Base-by-base conservation (phyloP, 345 rosid genomes). In the Linum tenue region DNA sequence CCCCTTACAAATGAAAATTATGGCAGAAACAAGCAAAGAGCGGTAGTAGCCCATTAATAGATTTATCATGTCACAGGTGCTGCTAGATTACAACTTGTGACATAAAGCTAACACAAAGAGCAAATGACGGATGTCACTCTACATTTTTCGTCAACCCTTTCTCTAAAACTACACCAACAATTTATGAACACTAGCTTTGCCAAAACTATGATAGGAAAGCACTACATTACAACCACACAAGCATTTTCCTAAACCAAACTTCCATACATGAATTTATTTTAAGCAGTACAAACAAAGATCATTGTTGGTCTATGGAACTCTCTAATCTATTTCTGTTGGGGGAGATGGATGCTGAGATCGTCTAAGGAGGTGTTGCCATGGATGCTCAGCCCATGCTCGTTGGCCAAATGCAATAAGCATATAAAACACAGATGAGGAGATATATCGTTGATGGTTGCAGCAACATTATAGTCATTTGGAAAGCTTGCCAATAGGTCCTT, bases 381-480 rank as follows among this genome's bases (percentile, higher is more conserved):
- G 71, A 94, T 82, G 71, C 80, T 67, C 71, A 94, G 72, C 17
- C 86, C 89, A 70, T 94, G 92, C 83, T 94, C 96, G 37, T 94
- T 94, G 3, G 99, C 99, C 72, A 94, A 80, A 73, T 94, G 99
- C 63, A 90, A 68, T 22, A 94, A 66, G 76, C 99, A 90, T 73
- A 90, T 92, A 78, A 92, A 92, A 71, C 96, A 90, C 37, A 92
- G 70, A 83, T 92, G 97, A 53, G 99, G 97, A 56, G 99, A 88
- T 61, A 92, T 82, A 56, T 90, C 97, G 37, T 73, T 62, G 35
- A 75, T 74, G 5, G 77, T 75, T 62, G 85, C 80, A 58, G 95
- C 92, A 57, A 90, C 98, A 74, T 66, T 71, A 81, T 88, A 88
- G 55, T 86, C 86, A 63, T 67, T 76, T 7, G 97, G 99, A 68